Percentiles rank a stretch among this genome's conserved stretches.
These are phyloP conservation scores for Cornus kousa DNA, from an alignment of 148 eudicot genomes.

Conservation along the genomic window DNA sequence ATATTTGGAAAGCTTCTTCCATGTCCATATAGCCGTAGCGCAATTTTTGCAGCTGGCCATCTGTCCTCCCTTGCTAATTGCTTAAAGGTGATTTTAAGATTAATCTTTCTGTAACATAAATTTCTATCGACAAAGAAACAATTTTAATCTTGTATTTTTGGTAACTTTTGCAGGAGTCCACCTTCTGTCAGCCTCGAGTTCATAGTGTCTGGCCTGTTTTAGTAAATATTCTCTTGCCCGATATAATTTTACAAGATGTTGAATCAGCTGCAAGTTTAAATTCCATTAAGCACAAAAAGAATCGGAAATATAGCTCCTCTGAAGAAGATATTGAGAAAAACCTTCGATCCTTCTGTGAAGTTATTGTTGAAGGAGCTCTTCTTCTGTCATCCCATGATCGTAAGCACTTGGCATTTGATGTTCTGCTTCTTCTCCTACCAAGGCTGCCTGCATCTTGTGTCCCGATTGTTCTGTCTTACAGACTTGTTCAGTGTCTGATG, in stretches of 20 bases:
- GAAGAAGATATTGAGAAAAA: constrained; percentile 72
- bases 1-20: constrained; percentile 74
- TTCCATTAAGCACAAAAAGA: constrained; percentile 70
- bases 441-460: constrained; percentile 79
- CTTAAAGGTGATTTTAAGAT: constrained; percentile 59
- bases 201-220: constrained; percentile 86
- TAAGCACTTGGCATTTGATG: constrained; percentile 80
- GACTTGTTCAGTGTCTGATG: constrained; percentile 81
- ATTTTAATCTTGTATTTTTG: constrained; percentile 1
- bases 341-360: constrained; percentile 64
- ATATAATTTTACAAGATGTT: constrained; percentile 45
- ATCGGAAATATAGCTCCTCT: constrained; percentile 62
- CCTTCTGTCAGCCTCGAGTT: constrained; percentile 92
- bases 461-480: constrained; percentile 63
- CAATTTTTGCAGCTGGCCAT: constrained; percentile 63
- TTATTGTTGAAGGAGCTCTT: constrained; percentile 70
- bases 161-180: constrained; percentile 62
- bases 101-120: background rate
- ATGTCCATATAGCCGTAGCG: constrained; percentile 55
- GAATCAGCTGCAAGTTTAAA: constrained; percentile 47
- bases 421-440: constrained; percentile 77
- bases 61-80: constrained; percentile 56
- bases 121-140: background rate
- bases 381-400: constrained; percentile 87
- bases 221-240: constrained; percentile 68